Conservation (phyloP, 83 land plant genomes). For the Isoetes engelmannii region DNA sequence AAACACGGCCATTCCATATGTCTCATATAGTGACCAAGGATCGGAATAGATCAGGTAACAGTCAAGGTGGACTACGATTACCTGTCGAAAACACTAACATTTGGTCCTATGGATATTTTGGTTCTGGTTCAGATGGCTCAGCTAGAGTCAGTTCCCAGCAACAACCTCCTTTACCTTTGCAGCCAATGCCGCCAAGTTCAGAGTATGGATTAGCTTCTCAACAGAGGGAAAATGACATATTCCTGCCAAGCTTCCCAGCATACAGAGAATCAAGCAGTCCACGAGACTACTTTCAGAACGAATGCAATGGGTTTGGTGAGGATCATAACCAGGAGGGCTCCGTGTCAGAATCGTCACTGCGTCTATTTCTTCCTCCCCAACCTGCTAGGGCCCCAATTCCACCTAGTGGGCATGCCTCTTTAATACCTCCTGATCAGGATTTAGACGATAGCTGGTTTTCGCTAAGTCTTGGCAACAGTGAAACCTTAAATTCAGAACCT, state of each 20-base stretch:
- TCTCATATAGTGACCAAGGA: too few species aligned
- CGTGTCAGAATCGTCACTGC: slow-evolving; percentile 59
- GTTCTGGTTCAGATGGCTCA: not conserved
- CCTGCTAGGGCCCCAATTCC: slow-evolving; percentile 45
- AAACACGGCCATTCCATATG: not conserved
- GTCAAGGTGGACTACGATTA: slow-evolving; percentile 11
- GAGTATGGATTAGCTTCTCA: slow-evolving; percentile 16
- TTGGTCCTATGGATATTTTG: slow-evolving; percentile 21
- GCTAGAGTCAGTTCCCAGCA: slow-evolving; percentile 7
- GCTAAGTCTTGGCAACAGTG: slow-evolving; percentile 56
- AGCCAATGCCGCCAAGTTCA: slow-evolving; percentile 16
- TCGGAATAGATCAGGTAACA: not conserved
- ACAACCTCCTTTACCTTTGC: slow-evolving; percentile 18
- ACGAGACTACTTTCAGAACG: slow-evolving; percentile 10
- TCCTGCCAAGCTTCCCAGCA: slow-evolving; percentile 1
- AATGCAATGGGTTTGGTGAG: slow-evolving; percentile 38
- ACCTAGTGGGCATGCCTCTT: slow-evolving; percentile 29
- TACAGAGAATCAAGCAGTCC: slow-evolving; percentile 9
- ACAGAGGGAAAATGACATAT: not conserved
- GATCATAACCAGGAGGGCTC: slow-evolving; percentile 48
- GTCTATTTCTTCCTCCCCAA: slow-evolving; percentile 72
- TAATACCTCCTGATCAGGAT: slow-evolving; percentile 36
- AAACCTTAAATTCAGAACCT: slow-evolving; percentile 22
- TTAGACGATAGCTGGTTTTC: slow-evolving; percentile 73
- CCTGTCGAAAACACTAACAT: slow-evolving; percentile 10